Evolutionary conservation across 78 protist genomes (phyloP), one percentile per base, ranked within the genome.

Genomic region (Fonticula alba): DNA sequence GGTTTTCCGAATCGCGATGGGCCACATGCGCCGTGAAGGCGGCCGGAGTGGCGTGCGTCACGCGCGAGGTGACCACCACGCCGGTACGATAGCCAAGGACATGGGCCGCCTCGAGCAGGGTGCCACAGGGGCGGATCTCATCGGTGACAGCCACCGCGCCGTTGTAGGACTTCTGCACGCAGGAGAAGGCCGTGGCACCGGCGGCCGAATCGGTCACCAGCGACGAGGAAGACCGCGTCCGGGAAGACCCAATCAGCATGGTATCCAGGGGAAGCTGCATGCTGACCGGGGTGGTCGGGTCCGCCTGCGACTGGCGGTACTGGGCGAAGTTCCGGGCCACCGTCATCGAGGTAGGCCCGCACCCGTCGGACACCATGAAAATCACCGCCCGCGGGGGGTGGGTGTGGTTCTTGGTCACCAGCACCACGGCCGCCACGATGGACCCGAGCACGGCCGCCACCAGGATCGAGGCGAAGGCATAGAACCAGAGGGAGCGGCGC

Each of bases 181-280:
- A 71, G 19, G 68, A 0, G 55, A 15, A 71, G 0, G 68, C 66
- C 2, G 75, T 71, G 33, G 66, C 75, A 3, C 68, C 72, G 19
- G 71, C 72, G 4, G 78, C 78, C 19, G 63, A 51, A 36, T 73
- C 78, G 29, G 78, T 73, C 7, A 73, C 53, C 14, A 29, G 35
- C n/a, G 56, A 38, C 6, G 14, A 24, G 1, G 72, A 0, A 5
- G 66, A 56, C 26, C 56, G 50, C 13, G 72, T 73, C 33, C 56
- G 69, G 29, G 55, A 24, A 0, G 66, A 2, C 32, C 78, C 78
- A 9, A 43, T 36, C 6, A 43, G 54, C 32, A 54, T 41, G 20
- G 43, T 29, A 38, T 73, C 78, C 20, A 65, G 63, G 19, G 52
- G 36, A n/a, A 66, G 51, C 26, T 56, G 40, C 4, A 10, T 10